These are phyloP conservation scores for Candida dendrica DNA, from an alignment of 805 yeast species.

Conservation along the genomic window DNA sequence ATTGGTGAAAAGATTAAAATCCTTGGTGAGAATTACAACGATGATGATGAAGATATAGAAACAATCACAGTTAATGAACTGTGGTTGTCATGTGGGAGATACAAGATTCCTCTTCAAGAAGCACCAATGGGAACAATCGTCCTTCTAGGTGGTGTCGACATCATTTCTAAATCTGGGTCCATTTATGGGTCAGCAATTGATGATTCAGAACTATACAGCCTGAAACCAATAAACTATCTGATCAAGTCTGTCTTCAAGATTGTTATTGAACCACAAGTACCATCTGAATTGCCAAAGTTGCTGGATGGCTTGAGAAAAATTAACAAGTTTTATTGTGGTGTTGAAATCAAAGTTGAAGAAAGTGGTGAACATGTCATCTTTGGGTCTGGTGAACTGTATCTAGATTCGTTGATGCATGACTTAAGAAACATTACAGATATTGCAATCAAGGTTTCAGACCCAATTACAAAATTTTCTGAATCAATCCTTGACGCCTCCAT, in stretches of 20 bases:
- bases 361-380: constrained; percentile 78
- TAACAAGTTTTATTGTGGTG: constrained; percentile 57
- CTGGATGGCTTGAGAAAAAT: constrained; percentile 61
- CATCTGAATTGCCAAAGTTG: constrained; percentile 70
- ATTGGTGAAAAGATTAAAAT: constrained; percentile 42
- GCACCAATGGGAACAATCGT: constrained; percentile 65
- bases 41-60: constrained; percentile 45
- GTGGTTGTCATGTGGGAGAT: constrained; percentile 62
- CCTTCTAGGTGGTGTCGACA: constrained; percentile 57
- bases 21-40: constrained; percentile 47
- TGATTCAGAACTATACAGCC: constrained; percentile 17
- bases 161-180: constrained; percentile 56
- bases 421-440: constrained; percentile 52
- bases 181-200: constrained; percentile 28
- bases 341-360: constrained; percentile 69
- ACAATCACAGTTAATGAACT: constrained; percentile 23
- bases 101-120: constrained; percentile 44
- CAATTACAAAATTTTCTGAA: constrained; percentile 74
- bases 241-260: constrained; percentile 63
- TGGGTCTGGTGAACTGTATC: constrained; percentile 82
- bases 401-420: constrained; percentile 80
- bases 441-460: constrained; percentile 78
- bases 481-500: constrained; percentile 61
- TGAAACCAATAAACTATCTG: constrained; percentile 37
- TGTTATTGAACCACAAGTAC: constrained; percentile 75